These are phyloP conservation scores for Fusarium piperis DNA, from an alignment of 2,329 filamentous ascomycete species.

Conservation along the genomic window DNA sequence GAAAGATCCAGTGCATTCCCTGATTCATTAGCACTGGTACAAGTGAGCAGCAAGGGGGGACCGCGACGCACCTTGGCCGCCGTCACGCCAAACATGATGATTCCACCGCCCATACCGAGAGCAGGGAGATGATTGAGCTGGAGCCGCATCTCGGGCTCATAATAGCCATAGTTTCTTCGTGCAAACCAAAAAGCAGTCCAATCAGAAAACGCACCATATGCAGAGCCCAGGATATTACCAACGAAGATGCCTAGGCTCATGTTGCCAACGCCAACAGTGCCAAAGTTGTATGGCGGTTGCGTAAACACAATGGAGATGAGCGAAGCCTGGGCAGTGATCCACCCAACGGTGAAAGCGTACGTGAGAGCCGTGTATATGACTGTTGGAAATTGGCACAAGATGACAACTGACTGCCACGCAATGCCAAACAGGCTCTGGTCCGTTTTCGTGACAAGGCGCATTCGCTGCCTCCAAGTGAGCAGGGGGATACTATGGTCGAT, in stretches of 20 bases:
- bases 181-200: slow-evolving; percentile 48
- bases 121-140: slow-evolving; percentile 43
- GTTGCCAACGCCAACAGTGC: slow-evolving; percentile 32
- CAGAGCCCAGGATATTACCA: slow-evolving; percentile 48
- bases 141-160: slow-evolving; percentile 55
- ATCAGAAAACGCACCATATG: slow-evolving; percentile 51
- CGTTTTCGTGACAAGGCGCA: slow-evolving; percentile 24
- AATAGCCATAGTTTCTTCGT: slow-evolving; percentile 49
- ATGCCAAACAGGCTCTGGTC: slow-evolving; percentile 19
- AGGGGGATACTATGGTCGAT: slow-evolving; percentile 7
- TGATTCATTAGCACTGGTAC: slow-evolving; percentile 18
- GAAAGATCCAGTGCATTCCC: slow-evolving; percentile 53
- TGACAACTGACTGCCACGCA: slow-evolving; percentile 1
- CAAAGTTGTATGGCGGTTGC: slow-evolving; percentile 43
- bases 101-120: slow-evolving; percentile 44
- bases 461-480: slow-evolving; percentile 7
- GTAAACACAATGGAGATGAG: slow-evolving; percentile 47
- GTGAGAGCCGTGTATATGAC: slow-evolving; percentile 50
- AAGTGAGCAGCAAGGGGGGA: background rate
- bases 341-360: slow-evolving; percentile 49
- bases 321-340: slow-evolving; percentile 46
- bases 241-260: slow-evolving; percentile 42
- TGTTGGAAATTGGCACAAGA: slow-evolving; percentile 44
- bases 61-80: slow-evolving; percentile 40
- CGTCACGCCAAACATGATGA: slow-evolving; percentile 50